Evolutionary conservation across 495 filamentous ascomycete genomes (phyloP).

Genomic region (Aspergillus bertholletiae): DNA sequence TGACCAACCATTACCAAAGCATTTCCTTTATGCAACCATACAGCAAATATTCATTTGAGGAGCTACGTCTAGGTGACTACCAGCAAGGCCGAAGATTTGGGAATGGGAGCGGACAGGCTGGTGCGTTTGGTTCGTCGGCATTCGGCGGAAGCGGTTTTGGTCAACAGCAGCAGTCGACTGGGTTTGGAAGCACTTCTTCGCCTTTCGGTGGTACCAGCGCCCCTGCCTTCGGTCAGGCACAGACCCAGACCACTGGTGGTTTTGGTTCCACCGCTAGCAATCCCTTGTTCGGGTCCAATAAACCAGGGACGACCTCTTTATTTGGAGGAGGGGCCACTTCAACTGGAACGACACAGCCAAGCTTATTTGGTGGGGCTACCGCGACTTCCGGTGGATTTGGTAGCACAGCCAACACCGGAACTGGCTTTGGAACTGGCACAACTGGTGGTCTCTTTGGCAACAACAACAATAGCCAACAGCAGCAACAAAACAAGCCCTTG

Average conservation of each 20-base stretch:
- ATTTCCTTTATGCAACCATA: slow-evolving; percentile 84
- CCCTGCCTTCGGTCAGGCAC: slow-evolving; percentile 45
- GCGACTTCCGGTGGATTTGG: slow-evolving; percentile 28
- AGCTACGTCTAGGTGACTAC: slow-evolving; percentile 87
- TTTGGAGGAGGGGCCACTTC: slow-evolving; percentile 32
- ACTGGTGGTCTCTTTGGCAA: slow-evolving; percentile 48
- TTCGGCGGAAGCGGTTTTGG: slow-evolving; percentile 43
- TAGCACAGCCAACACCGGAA: slow-evolving; percentile 19
- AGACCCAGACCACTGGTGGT: slow-evolving; percentile 49
- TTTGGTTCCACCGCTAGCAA: slow-evolving; percentile 52
- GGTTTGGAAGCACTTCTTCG: slow-evolving; percentile 51
- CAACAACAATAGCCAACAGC: slow-evolving; percentile 25
- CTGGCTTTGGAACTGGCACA: slow-evolving; percentile 21
- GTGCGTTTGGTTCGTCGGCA: slow-evolving; percentile 68
- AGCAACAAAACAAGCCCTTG: slow-evolving; percentile 38
- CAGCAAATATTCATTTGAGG: slow-evolving; percentile 84
- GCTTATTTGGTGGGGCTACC: slow-evolving; percentile 25
- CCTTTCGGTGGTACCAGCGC: slow-evolving; percentile 55
- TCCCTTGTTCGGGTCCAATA: slow-evolving; percentile 37
- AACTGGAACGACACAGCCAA: slow-evolving; percentile 22
- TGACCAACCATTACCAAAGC: slow-evolving; percentile 77
- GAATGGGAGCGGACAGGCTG: slow-evolving; percentile 73
- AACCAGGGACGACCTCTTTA: slow-evolving; percentile 37
- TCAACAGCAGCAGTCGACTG: slow-evolving; percentile 28
- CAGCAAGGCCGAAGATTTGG: slow-evolving; percentile 78